Base-by-base conservation (phyloP, 139 green algal genomes). In the Auxenochlorella protothecoides region DNA sequence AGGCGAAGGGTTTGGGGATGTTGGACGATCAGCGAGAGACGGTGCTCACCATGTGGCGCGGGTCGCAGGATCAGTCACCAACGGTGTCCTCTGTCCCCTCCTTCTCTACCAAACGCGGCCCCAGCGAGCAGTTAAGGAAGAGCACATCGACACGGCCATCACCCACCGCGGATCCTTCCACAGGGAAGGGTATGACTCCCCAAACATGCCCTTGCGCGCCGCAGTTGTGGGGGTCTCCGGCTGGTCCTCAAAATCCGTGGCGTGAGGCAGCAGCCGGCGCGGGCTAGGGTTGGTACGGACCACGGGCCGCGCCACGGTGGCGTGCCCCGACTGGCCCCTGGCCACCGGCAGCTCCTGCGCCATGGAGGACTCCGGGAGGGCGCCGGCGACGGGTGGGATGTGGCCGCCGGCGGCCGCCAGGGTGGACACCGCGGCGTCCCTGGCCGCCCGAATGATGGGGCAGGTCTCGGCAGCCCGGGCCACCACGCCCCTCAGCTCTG, bases 401-500 rank as follows among this genome's bases (percentile, higher is more conserved):
- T 53, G 66, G 5, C 79, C 82, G 6, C 63, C 74, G n/a, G 71
- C 79, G 11, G 73, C 70, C 0, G 67, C 68, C 53, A 77, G 54
- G 10, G 80, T 78, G 16, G 76, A 61, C 7, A 82, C 53, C 5
- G 79, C 89, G 5, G 85, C 84, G 62, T 80, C 79, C 9, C 87
- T 71, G 0, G 86, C 89, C 44, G 74, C 80, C 62, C 78, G 73
- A 51, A 92, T 83, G 65, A 84, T 78, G 53, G 77, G 77, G 76
- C 89, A 95, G 57, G 84, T 52, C 56, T 84, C 65, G 1, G 79
- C 76, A 44, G 82, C 85, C 6, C 74, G 74, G 5, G 76, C 72
- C 55, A 94, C 61, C 44, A 89, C 63, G 15, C 65, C n/a, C 6
- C 74, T 51, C 56, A 99, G 82, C 84, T 99, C 95, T 0, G 77